These are phyloP conservation scores for Irpex lacteus DNA, from an alignment of 1,284 basidiomycete species.

Conservation along the genomic window DNA sequence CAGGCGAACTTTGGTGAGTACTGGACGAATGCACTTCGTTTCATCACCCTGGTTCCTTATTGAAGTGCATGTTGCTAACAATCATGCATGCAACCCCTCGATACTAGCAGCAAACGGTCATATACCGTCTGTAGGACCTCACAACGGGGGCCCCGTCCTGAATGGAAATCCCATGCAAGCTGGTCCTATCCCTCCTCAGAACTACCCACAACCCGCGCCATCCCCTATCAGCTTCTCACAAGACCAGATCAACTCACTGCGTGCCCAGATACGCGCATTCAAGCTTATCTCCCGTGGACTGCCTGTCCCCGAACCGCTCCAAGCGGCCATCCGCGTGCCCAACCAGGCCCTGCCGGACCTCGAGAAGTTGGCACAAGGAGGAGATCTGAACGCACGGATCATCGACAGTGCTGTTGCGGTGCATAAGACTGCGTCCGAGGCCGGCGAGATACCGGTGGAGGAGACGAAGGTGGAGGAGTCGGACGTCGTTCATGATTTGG, in stretches of 20 bases:
- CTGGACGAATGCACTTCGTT: background rate
- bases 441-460: slow-evolving; percentile 9
- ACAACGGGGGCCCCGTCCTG: slow-evolving; percentile 27
- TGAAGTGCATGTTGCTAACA: slow-evolving; percentile 9
- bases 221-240: slow-evolving; percentile 79
- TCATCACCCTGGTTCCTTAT: background rate
- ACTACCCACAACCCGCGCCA: slow-evolving; percentile 36
- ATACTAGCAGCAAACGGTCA: slow-evolving; percentile 8
- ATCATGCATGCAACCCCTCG: slow-evolving; percentile 12
- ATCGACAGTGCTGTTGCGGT: slow-evolving; percentile 81
- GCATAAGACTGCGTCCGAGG: slow-evolving; percentile 50
- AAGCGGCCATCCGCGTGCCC: slow-evolving; percentile 72
- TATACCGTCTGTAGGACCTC: slow-evolving; percentile 4
- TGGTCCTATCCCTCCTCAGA: slow-evolving; percentile 28
- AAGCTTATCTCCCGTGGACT: slow-evolving; percentile 79
- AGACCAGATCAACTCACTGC: slow-evolving; percentile 83
- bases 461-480: slow-evolving; percentile 29
- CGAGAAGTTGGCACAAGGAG: slow-evolving; percentile 58
- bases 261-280: slow-evolving; percentile 89
- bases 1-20: slow-evolving; percentile 28
- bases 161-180: slow-evolving; percentile 27
- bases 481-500: slow-evolving; percentile 20
- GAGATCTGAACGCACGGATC: slow-evolving; percentile 60
- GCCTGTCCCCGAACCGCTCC: slow-evolving; percentile 79
- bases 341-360: slow-evolving; percentile 59